phyloP scores from a whole-genome alignment of 2,329 filamentous ascomycete species.

The Blastomyces percursus region DNA sequence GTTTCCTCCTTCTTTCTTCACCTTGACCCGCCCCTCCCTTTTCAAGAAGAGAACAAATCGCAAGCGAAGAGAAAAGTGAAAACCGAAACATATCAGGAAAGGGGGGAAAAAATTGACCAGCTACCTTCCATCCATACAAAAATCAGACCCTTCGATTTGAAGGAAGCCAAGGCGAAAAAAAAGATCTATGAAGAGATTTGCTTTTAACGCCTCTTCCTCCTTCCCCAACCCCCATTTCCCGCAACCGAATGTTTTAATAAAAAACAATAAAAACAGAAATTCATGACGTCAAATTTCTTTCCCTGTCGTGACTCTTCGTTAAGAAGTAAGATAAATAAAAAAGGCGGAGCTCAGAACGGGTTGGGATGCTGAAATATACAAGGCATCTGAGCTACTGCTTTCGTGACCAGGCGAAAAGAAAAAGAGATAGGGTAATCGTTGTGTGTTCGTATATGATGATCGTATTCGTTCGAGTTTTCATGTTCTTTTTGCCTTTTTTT shows the following conservation, averaged over 20 bases:
- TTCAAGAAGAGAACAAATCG: conserved; percentile 7
- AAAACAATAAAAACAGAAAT: conserved; percentile 19
- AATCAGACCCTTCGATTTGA: conserved; percentile 15
- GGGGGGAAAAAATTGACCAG: conserved; percentile 29
- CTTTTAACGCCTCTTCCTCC: neutral
- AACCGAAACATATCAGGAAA: conserved; percentile 12
- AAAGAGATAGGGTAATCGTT: too few species aligned
- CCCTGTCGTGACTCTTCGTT: neutral
- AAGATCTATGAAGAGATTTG: neutral
- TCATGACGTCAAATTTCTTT: neutral
- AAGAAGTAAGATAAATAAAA: neutral
- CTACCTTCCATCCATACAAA: conserved; percentile 16
- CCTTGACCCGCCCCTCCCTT: neutral
- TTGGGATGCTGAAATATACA: neutral
- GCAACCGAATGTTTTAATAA: conserved; percentile 21
- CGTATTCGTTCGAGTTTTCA: neutral
- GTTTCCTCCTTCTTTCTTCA: neutral
- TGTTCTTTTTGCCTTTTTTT: neutral
- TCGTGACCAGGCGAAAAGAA: neutral
- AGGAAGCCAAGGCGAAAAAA: conserved; percentile 8
- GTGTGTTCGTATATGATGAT: neutral
- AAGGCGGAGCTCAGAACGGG: conserved; percentile 1
- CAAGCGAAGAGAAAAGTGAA: conserved; percentile 13
- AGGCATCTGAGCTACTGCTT: neutral
- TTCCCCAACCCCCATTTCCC: conserved; percentile 14